Conservation (phyloP, 2,329 filamentous ascomycete genomes). For the Penicillium decumbens region DNA sequence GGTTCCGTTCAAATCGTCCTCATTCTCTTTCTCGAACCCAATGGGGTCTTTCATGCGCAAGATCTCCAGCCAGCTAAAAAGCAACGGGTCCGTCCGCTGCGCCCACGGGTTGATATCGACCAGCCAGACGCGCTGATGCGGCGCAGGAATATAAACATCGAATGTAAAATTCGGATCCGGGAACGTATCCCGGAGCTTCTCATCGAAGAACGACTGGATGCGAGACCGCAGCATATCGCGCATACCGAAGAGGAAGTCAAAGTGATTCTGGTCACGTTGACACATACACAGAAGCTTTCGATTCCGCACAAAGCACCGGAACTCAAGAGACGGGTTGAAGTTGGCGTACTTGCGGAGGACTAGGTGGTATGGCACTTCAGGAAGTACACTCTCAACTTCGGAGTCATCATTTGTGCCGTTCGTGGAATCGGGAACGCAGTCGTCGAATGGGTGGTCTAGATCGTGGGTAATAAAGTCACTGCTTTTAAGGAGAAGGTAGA, state of each 20-base stretch:
- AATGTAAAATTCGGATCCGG: slow-evolving; percentile 81
- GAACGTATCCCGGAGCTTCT: slow-evolving; percentile 69
- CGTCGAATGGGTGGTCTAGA: slow-evolving; percentile 87
- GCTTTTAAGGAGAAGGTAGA: slow-evolving; percentile 90
- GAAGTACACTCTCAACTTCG: slow-evolving; percentile 14
- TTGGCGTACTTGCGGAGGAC: slow-evolving; percentile 84
- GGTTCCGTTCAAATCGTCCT: slow-evolving; percentile 27
- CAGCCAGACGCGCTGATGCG: slow-evolving; percentile 72
- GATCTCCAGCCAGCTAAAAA: slow-evolving; percentile 88
- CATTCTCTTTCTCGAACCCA: slow-evolving; percentile 32
- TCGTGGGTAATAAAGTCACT: slow-evolving; percentile 95
- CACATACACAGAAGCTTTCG: slow-evolving; percentile 74
- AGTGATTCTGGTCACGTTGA: slow-evolving; percentile 87
- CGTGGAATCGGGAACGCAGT: slow-evolving; percentile 48
- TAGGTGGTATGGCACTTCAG: slow-evolving; percentile 66
- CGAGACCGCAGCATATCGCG: slow-evolving; percentile 61
- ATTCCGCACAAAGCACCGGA: slow-evolving; percentile 88
- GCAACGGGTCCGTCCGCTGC: slow-evolving; percentile 74
- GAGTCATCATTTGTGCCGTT: slow-evolving; percentile 6
- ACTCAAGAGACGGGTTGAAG: slow-evolving; percentile 86
- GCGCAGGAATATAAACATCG: slow-evolving; percentile 80
- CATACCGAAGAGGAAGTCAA: slow-evolving; percentile 71
- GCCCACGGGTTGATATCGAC: slow-evolving; percentile 98
- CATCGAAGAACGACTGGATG: slow-evolving; percentile 72
- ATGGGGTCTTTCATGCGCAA: slow-evolving; percentile 58